phyloP scores from a whole-genome alignment of 2,329 filamentous ascomycete species.

The Pseudopyrenochaeta lycopersici region DNA sequence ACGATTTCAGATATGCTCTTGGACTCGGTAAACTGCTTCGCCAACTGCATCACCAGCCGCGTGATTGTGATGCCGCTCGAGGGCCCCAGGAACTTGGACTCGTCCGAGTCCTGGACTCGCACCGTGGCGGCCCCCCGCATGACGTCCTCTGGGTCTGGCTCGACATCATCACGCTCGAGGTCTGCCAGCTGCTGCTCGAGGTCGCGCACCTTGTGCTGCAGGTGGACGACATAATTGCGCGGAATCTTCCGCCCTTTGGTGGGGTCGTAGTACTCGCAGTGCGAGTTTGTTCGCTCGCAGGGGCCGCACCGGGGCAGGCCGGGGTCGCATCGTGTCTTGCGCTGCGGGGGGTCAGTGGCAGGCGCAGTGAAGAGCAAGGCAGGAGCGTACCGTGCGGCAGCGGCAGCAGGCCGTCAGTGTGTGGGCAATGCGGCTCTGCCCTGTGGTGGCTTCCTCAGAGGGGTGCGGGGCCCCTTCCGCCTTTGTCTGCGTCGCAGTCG shows the following conservation, averaged over 20 bases:
- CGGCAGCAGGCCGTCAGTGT: conserved; percentile 82
- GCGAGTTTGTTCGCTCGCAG: conserved; percentile 89
- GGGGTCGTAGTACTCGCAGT: conserved; percentile 95
- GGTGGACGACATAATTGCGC: conserved; percentile 88
- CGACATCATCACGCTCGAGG: conserved; percentile 76
- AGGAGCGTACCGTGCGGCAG: conserved; percentile 73
- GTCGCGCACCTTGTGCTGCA: conserved; percentile 84
- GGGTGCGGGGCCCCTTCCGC: conserved; percentile 30
- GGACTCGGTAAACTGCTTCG: conserved; percentile 90
- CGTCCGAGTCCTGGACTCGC: conserved; percentile 83
- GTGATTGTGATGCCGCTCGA: conserved; percentile 97
- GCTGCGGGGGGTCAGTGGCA: conserved; percentile 60
- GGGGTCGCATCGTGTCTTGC: conserved; percentile 96
- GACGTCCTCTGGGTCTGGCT: conserved; percentile 81
- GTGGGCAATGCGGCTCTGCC: conserved; percentile 71
- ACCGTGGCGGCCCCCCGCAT: conserved; percentile 87
- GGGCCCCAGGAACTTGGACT: conserved; percentile 88
- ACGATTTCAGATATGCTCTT: conserved; percentile 93
- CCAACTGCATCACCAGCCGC: conserved; percentile 92
- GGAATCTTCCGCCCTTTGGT: conserved; percentile 85
- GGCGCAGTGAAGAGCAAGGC: conserved; percentile 3
- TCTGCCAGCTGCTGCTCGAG: conserved; percentile 83
- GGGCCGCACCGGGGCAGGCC: conserved; percentile 89
- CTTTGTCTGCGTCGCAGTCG: conserved; percentile 25
- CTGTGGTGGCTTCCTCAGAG: conserved; percentile 27